Percentiles rank a stretch among this genome's conserved stretches.
phyloP scores from a whole-genome alignment of 306 rosid species.

The Cyclanthera cordifolia region DNA sequence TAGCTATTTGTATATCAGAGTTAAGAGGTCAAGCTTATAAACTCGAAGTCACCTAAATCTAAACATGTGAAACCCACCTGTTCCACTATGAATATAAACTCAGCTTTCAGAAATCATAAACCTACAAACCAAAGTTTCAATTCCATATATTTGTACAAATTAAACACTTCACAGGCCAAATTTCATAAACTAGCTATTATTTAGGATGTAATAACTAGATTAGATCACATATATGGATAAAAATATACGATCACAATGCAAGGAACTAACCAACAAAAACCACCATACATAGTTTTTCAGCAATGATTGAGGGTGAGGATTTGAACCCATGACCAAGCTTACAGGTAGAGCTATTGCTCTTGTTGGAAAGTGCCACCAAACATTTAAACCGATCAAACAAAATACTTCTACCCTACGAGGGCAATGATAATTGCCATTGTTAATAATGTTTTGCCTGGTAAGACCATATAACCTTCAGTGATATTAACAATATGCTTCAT shows the following conservation, averaged over 20 bases:
- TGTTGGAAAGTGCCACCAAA: not conserved
- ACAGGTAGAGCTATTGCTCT: too few relatives aligned
- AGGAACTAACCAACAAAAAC: not conserved
- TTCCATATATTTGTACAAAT: not conserved
- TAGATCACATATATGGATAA: not conserved
- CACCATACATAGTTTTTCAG: too few relatives aligned
- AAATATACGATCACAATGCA: not conserved
- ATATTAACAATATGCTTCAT: not conserved
- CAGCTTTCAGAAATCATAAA: not conserved
- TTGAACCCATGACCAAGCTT: too few relatives aligned
- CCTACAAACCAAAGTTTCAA: not conserved
- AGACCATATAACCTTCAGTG: not conserved
- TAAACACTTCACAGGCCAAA: not conserved
- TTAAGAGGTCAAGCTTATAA: not conserved
- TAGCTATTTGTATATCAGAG: too few relatives aligned
- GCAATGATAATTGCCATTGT: not conserved
- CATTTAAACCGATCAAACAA: not conserved
- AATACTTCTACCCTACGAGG: not conserved
- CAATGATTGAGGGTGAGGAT: too few relatives aligned
- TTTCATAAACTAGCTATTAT: not conserved
- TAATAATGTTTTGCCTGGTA: not conserved
- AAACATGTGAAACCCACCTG: not conserved
- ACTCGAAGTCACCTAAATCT: not conserved
- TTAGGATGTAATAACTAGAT: not conserved
- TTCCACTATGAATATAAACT: not conserved